These are phyloP conservation scores for Fusarium sp. DNA, from an alignment of 2,329 filamentous ascomycete species.

Conservation along the genomic window DNA sequence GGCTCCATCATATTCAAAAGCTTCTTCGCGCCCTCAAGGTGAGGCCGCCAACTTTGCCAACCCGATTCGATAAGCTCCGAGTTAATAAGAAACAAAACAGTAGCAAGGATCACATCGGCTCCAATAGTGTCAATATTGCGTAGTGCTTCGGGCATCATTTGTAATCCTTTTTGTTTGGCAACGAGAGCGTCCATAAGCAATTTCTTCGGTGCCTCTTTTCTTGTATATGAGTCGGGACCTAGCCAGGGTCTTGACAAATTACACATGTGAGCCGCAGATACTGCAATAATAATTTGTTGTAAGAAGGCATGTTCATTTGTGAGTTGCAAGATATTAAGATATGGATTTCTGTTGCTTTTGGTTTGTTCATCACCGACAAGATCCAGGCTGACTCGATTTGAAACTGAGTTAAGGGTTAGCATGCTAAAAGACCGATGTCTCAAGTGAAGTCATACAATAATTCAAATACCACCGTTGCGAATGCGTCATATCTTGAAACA, in stretches of 20 bases:
- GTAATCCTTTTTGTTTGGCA: conserved; percentile 57
- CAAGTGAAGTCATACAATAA: conserved; percentile 48
- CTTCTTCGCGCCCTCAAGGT: conserved; percentile 57
- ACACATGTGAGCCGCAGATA: conserved; percentile 60
- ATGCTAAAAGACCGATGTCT: not conserved
- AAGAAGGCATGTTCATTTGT: conserved; percentile 54
- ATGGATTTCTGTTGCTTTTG: conserved; percentile 56
- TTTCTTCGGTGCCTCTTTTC: conserved; percentile 44
- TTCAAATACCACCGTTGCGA: conserved; percentile 54
- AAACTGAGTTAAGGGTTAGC: conserved; percentile 50
- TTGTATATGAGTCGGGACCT: conserved; percentile 45
- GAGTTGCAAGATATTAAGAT: conserved; percentile 56
- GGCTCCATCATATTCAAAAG: conserved; percentile 56
- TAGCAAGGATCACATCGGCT: conserved; percentile 56
- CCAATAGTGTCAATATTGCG: conserved; percentile 51
- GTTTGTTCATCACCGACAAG: conserved; percentile 59
- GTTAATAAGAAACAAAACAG: conserved; percentile 61
- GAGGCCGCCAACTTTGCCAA: conserved; percentile 58
- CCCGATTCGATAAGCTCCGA: conserved; percentile 62
- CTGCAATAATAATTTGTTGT: conserved; percentile 59
- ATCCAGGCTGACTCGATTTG: conserved; percentile 61
- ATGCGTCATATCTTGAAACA: conserved; percentile 65
- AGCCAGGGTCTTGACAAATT: conserved; percentile 45
- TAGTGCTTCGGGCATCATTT: conserved; percentile 54
- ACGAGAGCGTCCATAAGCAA: conserved; percentile 55